Evolutionary conservation across 768 basidiomycete species (phyloP), one percentile per base, ranked within the genome.

Genomic region (Amanita pseudoporphyria): DNA sequence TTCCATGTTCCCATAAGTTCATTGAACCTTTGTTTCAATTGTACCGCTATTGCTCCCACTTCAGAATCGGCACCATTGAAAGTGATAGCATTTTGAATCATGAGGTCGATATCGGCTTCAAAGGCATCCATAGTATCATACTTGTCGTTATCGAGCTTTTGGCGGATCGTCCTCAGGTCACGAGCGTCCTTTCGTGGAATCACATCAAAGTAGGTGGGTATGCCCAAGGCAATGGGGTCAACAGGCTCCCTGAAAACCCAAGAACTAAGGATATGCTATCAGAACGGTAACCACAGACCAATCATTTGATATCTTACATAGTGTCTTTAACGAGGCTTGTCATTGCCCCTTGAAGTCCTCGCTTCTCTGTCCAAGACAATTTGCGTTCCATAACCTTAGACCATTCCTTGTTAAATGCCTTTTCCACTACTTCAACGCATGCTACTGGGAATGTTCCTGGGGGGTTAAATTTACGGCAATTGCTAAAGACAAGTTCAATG

Each of bases 391-490:
- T 72, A 1, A 69, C 74, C 63, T 87, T 90, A 14, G 76, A 62
- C 94, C 96, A 98, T 62, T 97, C 92, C 60, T 78, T 83, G 66
- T 81, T 82, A 70, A 84, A 93, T 6, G 64, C 72, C 42, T 70
- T 78, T 65, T 97, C 92, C 12, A 93, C 73, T 3, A 67, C 64
- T 47, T 87, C 82, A 3, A 87, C 87, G 54, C 82, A 85, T 22
- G 72, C 69, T 41, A 78, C 72, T 3, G 90, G 86, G 53, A 79
- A 84, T 0, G 90, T 89, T 16, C 72, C 78, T 5, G 83, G 78
- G 14, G 87, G 87, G 58, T 99, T 99, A 74, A 98, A 99, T 56
- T 81, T 75, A 28, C 90, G 82, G 64, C 94, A 97, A 59, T 99
- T 99, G 61, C 65, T 72, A 60, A 96, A 84, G 41, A 96, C 78